Evolutionary conservation across 176 grass and related monocot species (phyloP).

Genomic region (Thinopyrum elongatum): DNA sequence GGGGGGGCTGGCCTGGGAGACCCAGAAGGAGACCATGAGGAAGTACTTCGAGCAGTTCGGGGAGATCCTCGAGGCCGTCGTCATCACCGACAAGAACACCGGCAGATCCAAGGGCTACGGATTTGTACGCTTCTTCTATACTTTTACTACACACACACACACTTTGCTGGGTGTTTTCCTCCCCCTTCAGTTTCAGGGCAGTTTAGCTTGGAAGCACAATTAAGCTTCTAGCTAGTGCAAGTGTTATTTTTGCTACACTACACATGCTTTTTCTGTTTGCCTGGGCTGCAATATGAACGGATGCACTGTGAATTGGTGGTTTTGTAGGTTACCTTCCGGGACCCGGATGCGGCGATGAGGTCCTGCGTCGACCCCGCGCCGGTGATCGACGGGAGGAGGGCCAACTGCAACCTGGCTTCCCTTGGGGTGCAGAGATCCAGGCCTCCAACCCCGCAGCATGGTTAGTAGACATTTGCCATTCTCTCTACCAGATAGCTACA

Average conservation of each 20-base stretch:
- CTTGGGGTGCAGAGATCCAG: slow-evolving; percentile 92
- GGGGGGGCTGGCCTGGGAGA: slow-evolving; percentile 96
- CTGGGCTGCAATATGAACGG: neutral
- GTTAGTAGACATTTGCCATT: slow-evolving; percentile 40
- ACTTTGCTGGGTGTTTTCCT: neutral
- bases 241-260: neutral
- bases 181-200: neutral
- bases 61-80: slow-evolving; percentile 94
- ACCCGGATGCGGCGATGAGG: slow-evolving; percentile 80
- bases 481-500: slow-evolving; percentile 7
- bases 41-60: slow-evolving; percentile 99
- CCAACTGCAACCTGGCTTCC: slow-evolving; percentile 98
- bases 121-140: slow-evolving; percentile 62
- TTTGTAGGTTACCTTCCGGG: slow-evolving; percentile 90
- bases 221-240: neutral
- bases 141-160: neutral
- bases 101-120: slow-evolving; percentile 99
- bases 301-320: neutral
- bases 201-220: neutral
- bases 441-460: slow-evolving; percentile 73
- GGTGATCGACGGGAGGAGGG: slow-evolving; percentile 92
- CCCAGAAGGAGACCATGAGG: slow-evolving; percentile 93
- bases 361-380: slow-evolving; percentile 92
- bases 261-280: neutral
- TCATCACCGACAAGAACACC: slow-evolving; percentile 97